Base-by-base conservation (phyloP, 768 basidiomycete genomes). In the Nevesoporus exiguus region DNA sequence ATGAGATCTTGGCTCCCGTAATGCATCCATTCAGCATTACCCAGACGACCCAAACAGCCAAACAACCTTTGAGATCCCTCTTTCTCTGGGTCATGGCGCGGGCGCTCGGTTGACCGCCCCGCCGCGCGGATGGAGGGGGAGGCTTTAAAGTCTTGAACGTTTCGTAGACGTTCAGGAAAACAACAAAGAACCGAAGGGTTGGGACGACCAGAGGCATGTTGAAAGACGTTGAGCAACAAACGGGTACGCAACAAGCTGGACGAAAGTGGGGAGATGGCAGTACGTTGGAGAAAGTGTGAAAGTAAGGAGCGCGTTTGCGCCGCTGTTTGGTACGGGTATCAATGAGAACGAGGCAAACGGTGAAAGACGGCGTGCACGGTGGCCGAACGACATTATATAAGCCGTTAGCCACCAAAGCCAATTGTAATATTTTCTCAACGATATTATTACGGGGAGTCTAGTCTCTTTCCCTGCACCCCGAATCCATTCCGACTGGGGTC, bases 11-110 rank as follows among this genome's bases (percentile, higher is more conserved):
- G 39, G 48, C 40, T 53, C 33, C 25, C 34, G 47, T 34, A 48
- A 55, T 30, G 37, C 45, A 54, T 57, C 37, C 29, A 44, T 60
- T 54, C 30, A 30, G 49, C 70, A 75, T 72, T 73, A 90, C 91
- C 88, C 89, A 93, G 58, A 93, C 83, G 40, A 90, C 77, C 92
- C 92, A 93, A 14, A 93, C 81, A 34, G 88, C 82, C 45, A 93
- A 73, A 65, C 83, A 85, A 19, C 90, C 90, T 68, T 93, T 93
- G 80, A 93, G 86, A 64, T 85, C 82, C 55, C 91, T 80, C 69
- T 93, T 93, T 62, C 91, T 77, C 68, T 86, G 85, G 24, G 84
- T 79, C 58, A 85, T 66, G 11, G 88, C 88, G 33, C 86, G 80
- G 19, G 78, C 69, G 59, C 84, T 88, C 9, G 85, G 86, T 24